Base-by-base conservation (phyloP, 164 flowering plant genomes). In the Santalum album region DNA sequence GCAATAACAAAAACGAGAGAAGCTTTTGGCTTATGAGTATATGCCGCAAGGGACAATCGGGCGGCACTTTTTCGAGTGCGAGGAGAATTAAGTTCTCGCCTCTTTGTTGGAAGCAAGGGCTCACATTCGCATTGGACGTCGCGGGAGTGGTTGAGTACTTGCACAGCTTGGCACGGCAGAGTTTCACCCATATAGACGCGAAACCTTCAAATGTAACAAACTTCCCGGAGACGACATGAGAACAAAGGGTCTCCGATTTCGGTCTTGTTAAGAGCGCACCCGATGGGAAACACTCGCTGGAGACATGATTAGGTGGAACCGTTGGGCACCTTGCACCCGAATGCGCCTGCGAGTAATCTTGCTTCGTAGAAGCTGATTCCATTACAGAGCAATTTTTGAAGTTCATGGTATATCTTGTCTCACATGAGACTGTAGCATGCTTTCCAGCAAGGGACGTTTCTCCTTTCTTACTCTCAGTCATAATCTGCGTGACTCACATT, bases 11-110 rank as follows among this genome's bases (percentile, higher is more conserved):
- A 3, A 59, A 68, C 38, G 84, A 79, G 54, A 70, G 77, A 58
- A 80, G 49, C 72, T 79, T 49, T 26, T 79, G 57, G 79, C 76
- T 3, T 79, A 76, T 53, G 81, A 79, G 66, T 79, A 66, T 48
- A 79, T 79, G 84, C 74, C 84, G 4, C 75, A 72, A 50, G 84
- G 84, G 39, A 79, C 81, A 16, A 52, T 79, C 50, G 70, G 66
- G 25, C 77, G 76, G 42, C 81, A 72, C 54, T 56, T 79, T 32
- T 76, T 74, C 46, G 74, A 72, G 0, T 49, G 54, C 55, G 27
- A 22, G 2, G 62, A 68, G 43, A n/a, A 21, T 17, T 64, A n/a
- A 64, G 10, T 50, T 36, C 12, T 21, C 68, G 20, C 69, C 72
- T 34, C 77, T 79, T 35, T 61, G 71, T 22, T 79, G 84, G 84